A percentile compares a stretch with the other conserved stretches of the same genome.
Conservation (phyloP, 2,329 filamentous ascomycete genomes). For the Trichoderma sp. region DNA sequence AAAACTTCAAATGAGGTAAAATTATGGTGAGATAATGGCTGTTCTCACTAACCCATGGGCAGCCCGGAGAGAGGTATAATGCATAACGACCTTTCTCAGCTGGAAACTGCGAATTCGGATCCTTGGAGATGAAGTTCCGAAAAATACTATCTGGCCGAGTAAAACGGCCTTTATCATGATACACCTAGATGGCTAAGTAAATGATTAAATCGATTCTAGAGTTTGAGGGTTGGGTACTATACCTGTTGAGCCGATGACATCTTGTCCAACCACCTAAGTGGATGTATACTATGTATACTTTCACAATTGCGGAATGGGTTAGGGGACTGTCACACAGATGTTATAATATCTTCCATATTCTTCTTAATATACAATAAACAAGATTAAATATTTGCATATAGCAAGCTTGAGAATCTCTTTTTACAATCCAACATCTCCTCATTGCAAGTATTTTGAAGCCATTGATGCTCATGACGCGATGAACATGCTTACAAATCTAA, state of each 20-base stretch:
- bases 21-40: too few species aligned
- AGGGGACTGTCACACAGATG: accelerated
- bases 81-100: conserved; percentile 59
- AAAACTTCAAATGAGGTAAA: not conserved
- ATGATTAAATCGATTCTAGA: not conserved
- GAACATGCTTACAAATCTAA: conserved; percentile 5
- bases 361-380: too few species aligned
- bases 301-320: not conserved
- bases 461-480: not conserved
- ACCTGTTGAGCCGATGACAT: not conserved
- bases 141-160: conserved; percentile 52
- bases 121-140: conserved; percentile 52
- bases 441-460: not conserved
- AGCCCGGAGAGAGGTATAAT: conserved; percentile 58
- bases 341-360: too few species aligned
- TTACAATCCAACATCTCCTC: not conserved
- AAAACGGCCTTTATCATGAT: conserved; percentile 48
- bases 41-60: conserved; percentile 54
- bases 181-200: not conserved
- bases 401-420: accelerated
- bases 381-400: not conserved
- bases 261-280: not conserved
- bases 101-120: conserved; percentile 50
- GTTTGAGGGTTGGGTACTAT: not conserved
- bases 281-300: too few species aligned